Evolutionary conservation across 2,329 filamentous ascomycete species (phyloP), one percentile per base, ranked within the genome.

Genomic region (Volutella citrinella): DNA sequence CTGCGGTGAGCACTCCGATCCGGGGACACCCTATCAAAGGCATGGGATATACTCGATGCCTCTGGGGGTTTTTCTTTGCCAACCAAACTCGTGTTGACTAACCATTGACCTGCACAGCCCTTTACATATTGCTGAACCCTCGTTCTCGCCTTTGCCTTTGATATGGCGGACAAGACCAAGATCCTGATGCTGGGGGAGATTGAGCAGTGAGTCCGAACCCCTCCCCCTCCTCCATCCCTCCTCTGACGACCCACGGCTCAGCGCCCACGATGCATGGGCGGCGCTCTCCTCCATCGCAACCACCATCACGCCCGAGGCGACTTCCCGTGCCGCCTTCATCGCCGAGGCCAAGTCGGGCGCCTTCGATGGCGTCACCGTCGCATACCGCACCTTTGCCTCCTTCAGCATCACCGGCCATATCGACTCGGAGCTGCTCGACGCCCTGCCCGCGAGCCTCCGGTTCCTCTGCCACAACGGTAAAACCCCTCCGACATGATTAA

Each of bases 341-440:
- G 57, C 75, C 29, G 84, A 91, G 64, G 82, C 78, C 57, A 64
- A 66, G 30, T 70, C 74, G 14, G 84, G 84, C 14, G 68, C 69
- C 19, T 68, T 88, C n/a, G 77, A 87, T 45, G 80, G 76, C 41
- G 74, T 81, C 19, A 54, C 74, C 14, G 81, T 75, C 22, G 72
- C 75, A 18, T 93, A 84, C 62, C 78, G 87, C 34, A 91, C 84
- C 11, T 87, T 89, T 49, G 61, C 60, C 27, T 86, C 80, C 19
- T 66, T 76, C 25, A 54, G 53, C 10, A 68, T 82, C 37, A 91
- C 86, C 0, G 88, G 88, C 3, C 61, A 66, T 14, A 65, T 93
- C 42, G 84, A 94, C 56, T 70, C 70, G 27, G 84, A 87, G 58
- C 61, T 93, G n/a, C 61, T 90, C 21, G 59, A 69, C 26, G 70